phyloP scores from a whole-genome alignment of 2,329 filamentous ascomycete genomes.

The Purpureocillium lavendulum region DNA sequence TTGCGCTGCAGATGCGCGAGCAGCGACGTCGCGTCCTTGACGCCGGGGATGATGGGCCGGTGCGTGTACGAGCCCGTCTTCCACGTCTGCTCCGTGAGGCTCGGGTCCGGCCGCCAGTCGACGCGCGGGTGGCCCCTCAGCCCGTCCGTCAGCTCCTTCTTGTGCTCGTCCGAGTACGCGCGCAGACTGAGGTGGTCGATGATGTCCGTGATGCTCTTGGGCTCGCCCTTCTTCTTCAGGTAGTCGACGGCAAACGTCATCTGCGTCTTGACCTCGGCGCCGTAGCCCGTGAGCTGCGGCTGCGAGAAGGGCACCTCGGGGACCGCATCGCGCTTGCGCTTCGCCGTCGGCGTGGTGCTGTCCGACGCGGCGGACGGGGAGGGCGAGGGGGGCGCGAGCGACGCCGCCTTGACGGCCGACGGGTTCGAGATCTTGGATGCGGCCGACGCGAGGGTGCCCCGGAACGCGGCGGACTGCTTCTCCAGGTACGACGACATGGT shows the following conservation, averaged over 20 bases:
- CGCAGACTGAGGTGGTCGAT: slow-evolving; percentile 72
- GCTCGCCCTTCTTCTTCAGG: slow-evolving; percentile 61
- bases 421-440: slow-evolving; percentile 53
- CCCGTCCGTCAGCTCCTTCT: slow-evolving; percentile 57
- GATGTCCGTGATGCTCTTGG: slow-evolving; percentile 67
- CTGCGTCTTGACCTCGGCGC: slow-evolving; percentile 76
- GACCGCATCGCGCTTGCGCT: slow-evolving; percentile 48
- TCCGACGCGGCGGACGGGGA: slow-evolving; percentile 51
- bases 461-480: slow-evolving; percentile 55
- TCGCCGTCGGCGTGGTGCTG: slow-evolving; percentile 55
- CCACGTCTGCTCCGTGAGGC: slow-evolving; percentile 59
- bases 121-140: slow-evolving; percentile 57
- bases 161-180: slow-evolving; percentile 49
- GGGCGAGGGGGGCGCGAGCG: slow-evolving; percentile 51
- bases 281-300: slow-evolving; percentile 66
- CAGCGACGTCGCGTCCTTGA: slow-evolving; percentile 69
- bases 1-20: slow-evolving; percentile 75
- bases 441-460: slow-evolving; percentile 52
- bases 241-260: slow-evolving; percentile 81
- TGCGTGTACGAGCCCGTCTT: slow-evolving; percentile 70
- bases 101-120: slow-evolving; percentile 44
- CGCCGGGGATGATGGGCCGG: slow-evolving; percentile 70
- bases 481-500: slow-evolving; percentile 56
- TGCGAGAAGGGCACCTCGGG: slow-evolving; percentile 61
- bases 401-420: slow-evolving; percentile 27